Conservation (phyloP, 1,284 basidiomycete species). For the Ganoderma meredithae region DNA sequence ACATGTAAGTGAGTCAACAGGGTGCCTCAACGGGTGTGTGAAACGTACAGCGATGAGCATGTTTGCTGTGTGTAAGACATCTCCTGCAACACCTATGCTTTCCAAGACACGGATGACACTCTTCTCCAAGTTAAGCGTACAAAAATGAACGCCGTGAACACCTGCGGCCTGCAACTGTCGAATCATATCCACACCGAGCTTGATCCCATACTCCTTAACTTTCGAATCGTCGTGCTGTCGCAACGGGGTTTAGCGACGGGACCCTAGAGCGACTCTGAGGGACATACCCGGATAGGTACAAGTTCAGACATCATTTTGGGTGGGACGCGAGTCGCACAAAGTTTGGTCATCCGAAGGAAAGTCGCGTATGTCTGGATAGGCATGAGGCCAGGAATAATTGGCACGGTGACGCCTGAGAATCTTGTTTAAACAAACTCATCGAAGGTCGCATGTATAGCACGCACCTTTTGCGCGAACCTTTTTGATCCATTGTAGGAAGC, state of each 20-base stretch:
- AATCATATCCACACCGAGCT: slow-evolving; percentile 83
- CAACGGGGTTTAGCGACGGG: slow-evolving; percentile 12
- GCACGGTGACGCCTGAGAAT: slow-evolving; percentile 83
- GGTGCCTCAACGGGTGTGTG: not conserved
- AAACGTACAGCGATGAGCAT: slow-evolving; percentile 68
- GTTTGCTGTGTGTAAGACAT: slow-evolving; percentile 55
- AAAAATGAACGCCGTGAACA: slow-evolving; percentile 91
- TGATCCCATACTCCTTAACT: slow-evolving; percentile 90
- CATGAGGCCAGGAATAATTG: slow-evolving; percentile 97
- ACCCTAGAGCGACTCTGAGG: not conserved
- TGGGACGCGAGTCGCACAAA: slow-evolving; percentile 88
- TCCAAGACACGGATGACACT: slow-evolving; percentile 92
- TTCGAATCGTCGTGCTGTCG: slow-evolving; percentile 86
- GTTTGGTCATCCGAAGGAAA: slow-evolving; percentile 90
- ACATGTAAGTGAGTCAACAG: not conserved
- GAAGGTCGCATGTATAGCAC: not conserved
- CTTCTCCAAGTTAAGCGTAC: slow-evolving; percentile 97
- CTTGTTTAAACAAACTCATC: slow-evolving; percentile 11
- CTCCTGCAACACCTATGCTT: slow-evolving; percentile 72
- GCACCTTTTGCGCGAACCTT: slow-evolving; percentile 77
- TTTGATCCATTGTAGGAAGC: slow-evolving; percentile 82
- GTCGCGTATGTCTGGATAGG: slow-evolving; percentile 97
- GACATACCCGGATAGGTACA: slow-evolving; percentile 79
- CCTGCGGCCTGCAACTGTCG: slow-evolving; percentile 58
- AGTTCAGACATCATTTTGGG: slow-evolving; percentile 72